Conservation (phyloP, 495 filamentous ascomycete genomes). For the Aspergillus steynii region DNA sequence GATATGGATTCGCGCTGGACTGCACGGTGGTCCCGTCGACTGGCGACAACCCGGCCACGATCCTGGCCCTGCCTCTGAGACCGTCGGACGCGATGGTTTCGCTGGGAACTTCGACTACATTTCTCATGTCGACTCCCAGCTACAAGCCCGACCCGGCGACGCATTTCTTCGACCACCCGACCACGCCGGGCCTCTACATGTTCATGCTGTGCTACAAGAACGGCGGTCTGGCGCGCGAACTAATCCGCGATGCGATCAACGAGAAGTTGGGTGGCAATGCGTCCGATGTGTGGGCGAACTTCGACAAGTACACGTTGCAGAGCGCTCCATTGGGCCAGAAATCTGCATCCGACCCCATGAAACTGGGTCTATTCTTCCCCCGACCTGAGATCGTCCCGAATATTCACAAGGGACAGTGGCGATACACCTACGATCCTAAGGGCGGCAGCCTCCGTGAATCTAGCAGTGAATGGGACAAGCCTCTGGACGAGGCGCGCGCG, state of each 20-base stretch:
- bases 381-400: slow-evolving; percentile 96
- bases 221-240: slow-evolving; percentile 87
- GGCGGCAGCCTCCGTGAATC: slow-evolving; percentile 47
- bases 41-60: slow-evolving; percentile 94
- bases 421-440: slow-evolving; percentile 62
- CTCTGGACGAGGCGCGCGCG: slow-evolving; percentile 71
- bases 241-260: slow-evolving; percentile 72
- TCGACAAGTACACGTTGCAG: slow-evolving; percentile 66
- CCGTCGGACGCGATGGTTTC: slow-evolving; percentile 91
- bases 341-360: slow-evolving; percentile 57
- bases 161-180: slow-evolving; percentile 89
- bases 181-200: slow-evolving; percentile 81
- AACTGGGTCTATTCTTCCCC: slow-evolving; percentile 90
- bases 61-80: slow-evolving; percentile 82
- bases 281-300: slow-evolving; percentile 67
- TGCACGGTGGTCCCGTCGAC: slow-evolving; percentile 85
- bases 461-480: slow-evolving; percentile 47
- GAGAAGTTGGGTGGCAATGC: slow-evolving; percentile 38
- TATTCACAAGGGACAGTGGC: slow-evolving; percentile 77
- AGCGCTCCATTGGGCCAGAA: slow-evolving; percentile 67
- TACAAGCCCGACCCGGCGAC: slow-evolving; percentile 86
- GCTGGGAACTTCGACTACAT: slow-evolving; percentile 92
- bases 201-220: slow-evolving; percentile 99
- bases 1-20: slow-evolving; percentile 73
- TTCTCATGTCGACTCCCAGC: slow-evolving; percentile 90